Evolutionary conservation across 2,329 filamentous ascomycete genomes (phyloP), one percentile per base, ranked within the genome.

Genomic region (Pseudogymnoascus sp.): DNA sequence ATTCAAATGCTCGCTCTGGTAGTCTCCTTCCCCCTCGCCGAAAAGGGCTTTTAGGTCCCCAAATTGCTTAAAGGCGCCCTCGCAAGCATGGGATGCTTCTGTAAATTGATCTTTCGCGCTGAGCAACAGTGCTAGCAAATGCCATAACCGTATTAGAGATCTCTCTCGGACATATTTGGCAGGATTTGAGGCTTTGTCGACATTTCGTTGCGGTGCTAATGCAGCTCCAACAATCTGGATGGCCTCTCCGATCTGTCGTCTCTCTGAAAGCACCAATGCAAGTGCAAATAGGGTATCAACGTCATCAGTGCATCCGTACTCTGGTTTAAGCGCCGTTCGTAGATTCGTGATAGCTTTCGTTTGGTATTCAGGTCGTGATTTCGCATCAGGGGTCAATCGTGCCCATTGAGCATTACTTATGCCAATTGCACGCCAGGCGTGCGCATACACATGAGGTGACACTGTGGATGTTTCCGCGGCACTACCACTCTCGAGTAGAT

Each of bases 31-130:
- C 36, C 82, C 76, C 61, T 81, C 81, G 16, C 88, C 89, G 71
- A 92, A 91, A 0, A 93, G 81, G 5, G 89, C 81, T 0, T 83
- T 75, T 0, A 87, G 83, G 66, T 91, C 87, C 62, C 88, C 86
- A 70, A 96, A 96, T 71, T 96, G 91, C 68, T 96, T 92, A 72
- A 97, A 89, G 3, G 92, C 93, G 25, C 91, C 92, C 72, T 96
- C 91, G 69, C 93, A 97, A 34, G 92, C 89, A 70, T 88, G 87
- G 28, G 85, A 83, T 1, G 95, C 93, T 74, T 90, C 89, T 60
- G 85, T 79, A 70, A 90, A 96, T 66, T 97, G 92, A 68, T 96
- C 89, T 67, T 90, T 87, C 1, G 92, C 91, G 68, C 91, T 96
- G 31, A 97, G 78, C 21, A 97, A 80, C 23, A 99, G 81, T 0